These are phyloP conservation scores for Biscogniauxia marginata DNA, from an alignment of 2,329 filamentous ascomycete species.

Conservation along the genomic window DNA sequence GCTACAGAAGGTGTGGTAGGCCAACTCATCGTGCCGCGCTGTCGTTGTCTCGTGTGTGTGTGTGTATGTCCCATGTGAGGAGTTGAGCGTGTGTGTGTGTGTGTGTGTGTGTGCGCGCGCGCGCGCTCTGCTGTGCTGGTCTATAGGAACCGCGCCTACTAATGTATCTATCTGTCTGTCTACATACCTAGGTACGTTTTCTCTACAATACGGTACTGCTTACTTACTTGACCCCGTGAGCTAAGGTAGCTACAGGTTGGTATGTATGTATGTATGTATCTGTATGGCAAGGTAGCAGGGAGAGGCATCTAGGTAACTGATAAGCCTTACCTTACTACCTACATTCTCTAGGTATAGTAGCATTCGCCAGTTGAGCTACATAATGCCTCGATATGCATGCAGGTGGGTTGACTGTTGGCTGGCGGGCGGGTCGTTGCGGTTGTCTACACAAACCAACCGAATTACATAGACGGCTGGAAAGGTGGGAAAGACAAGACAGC, in stretches of 20 bases:
- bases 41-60: background rate
- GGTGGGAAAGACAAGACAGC: background rate
- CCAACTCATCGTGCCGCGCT: slow-evolving; percentile 23
- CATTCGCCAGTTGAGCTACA: background rate
- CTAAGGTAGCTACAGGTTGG: background rate
- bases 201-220: background rate
- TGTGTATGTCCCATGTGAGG: background rate
- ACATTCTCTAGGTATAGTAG: background rate
- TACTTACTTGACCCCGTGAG: slow-evolving; percentile 15
- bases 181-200: no score
- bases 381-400: background rate
- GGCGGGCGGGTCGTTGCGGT: background rate
- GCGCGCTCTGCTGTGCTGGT: background rate
- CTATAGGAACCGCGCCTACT: background rate
- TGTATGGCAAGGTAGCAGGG: background rate
- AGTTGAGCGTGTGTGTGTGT: background rate
- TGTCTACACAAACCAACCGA: background rate
- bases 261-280: background rate
- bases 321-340: background rate
- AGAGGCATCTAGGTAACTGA: background rate
- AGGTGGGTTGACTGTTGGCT: background rate
- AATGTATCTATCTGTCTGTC: background rate
- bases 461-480: background rate
- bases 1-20: slow-evolving; percentile 6
- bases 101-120: background rate